Evolutionary conservation across 495 filamentous ascomycete genomes (phyloP).

Genomic region (Aspergillus campestris): DNA sequence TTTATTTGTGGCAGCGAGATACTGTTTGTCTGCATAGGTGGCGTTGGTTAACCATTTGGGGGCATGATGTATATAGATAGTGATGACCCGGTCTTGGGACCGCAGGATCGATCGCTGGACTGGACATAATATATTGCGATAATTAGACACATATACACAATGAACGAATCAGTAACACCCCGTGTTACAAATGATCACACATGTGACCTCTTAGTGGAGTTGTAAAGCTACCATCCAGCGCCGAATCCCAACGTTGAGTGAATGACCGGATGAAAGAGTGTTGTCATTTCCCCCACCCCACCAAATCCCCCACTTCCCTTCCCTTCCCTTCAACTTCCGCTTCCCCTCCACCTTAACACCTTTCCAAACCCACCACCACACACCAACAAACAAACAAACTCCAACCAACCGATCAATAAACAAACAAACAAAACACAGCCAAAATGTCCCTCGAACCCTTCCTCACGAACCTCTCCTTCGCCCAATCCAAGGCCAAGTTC

Average conservation of each 20-base stretch:
- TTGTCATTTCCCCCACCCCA: constrained; percentile 3
- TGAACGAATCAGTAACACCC: no score
- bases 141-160: no score
- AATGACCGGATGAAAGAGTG: no score
- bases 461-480: constrained; percentile 22
- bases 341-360: background rate
- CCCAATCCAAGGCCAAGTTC: constrained; percentile 26
- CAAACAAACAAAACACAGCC: constrained; percentile 1
- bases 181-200: no score
- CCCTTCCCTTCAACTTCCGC: constrained; percentile 1
- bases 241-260: constrained; percentile 2
- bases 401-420: constrained; percentile 1
- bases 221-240: no score
- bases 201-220: no score
- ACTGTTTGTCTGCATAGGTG: constrained; percentile 4
- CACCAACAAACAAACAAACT: constrained; percentile 1
- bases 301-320: constrained; percentile 13
- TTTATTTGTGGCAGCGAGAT: background rate
- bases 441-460: constrained; percentile 29
- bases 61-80: constrained; percentile 13
- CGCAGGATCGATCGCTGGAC: no score
- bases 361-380: constrained; percentile 15
- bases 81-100: no score
- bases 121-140: no score
- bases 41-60: constrained; percentile 8